Conservation (phyloP, 2,329 filamentous ascomycete species). For the Microcyclospora tardicrescens region DNA sequence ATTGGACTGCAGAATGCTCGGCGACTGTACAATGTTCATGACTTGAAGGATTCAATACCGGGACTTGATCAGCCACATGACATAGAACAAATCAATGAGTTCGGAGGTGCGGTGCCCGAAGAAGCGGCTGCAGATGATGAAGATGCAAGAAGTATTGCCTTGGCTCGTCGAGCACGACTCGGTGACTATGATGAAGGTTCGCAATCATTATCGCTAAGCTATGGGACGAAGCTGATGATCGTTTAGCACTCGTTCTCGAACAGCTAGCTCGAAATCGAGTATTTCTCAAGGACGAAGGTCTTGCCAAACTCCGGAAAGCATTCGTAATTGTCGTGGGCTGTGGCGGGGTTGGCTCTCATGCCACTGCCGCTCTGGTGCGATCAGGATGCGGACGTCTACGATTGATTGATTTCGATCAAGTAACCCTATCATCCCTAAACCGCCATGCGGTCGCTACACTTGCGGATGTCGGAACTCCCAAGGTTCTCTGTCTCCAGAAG, state of each 20-base stretch:
- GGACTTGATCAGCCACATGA: conserved; percentile 38
- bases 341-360: conserved; percentile 90
- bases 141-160: conserved; percentile 44
- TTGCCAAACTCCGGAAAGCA: conserved; percentile 63
- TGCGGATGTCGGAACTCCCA: conserved; percentile 83
- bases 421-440: conserved; percentile 86
- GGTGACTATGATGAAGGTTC: conserved; percentile 52
- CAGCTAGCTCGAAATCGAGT: conserved; percentile 87
- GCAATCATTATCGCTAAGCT: conserved; percentile 1
- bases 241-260: conserved; percentile 65
- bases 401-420: conserved; percentile 94
- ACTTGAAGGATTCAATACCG: conserved; percentile 50
- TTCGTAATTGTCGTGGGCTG: conserved; percentile 87
- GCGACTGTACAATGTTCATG: conserved; percentile 41
- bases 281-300: conserved; percentile 72
- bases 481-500: conserved; percentile 72
- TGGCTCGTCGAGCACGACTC: conserved; percentile 46
- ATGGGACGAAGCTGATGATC: neutral
- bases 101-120: conserved; percentile 39
- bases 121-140: conserved; percentile 33
- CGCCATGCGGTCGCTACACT: conserved; percentile 91
- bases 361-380: conserved; percentile 68
- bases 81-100: conserved; percentile 47
- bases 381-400: conserved; percentile 82
- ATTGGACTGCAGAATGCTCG: conserved; percentile 44